Conservation (phyloP, 2,329 filamentous ascomycete genomes). For the Sporothrix inflata region DNA sequence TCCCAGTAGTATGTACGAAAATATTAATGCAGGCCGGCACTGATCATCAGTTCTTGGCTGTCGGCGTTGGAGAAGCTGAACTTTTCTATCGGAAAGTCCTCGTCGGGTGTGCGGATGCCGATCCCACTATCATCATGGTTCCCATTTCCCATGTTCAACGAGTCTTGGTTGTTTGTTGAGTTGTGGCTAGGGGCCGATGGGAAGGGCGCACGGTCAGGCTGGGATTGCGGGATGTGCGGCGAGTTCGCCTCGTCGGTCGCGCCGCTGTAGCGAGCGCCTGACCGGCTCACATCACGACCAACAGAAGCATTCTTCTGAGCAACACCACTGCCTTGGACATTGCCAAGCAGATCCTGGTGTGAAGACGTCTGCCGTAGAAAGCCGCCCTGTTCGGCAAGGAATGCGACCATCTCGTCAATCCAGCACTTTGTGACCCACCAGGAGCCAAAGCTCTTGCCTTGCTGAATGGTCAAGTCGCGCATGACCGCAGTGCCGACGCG, state of each 20-base stretch:
- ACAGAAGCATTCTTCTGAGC: constrained; percentile 25
- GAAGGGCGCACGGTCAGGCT: constrained; percentile 56
- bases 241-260: constrained; percentile 52
- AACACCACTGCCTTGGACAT: constrained; percentile 33
- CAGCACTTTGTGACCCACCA: constrained; percentile 98
- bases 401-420: constrained; percentile 91
- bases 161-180: constrained; percentile 45
- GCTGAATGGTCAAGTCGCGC: constrained; percentile 77
- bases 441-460: constrained; percentile 80
- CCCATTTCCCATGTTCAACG: constrained; percentile 48
- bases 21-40: constrained; percentile 35
- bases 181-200: constrained; percentile 45
- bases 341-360: constrained; percentile 34
- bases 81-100: constrained; percentile 65
- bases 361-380: constrained; percentile 69
- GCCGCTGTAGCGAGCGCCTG: constrained; percentile 49
- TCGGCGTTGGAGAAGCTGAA: constrained; percentile 46
- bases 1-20: constrained; percentile 24
- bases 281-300: constrained; percentile 44
- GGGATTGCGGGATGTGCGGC: constrained; percentile 51
- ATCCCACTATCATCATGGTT: constrained; percentile 75
- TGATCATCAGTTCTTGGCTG: constrained; percentile 38
- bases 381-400: constrained; percentile 86
- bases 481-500: constrained; percentile 75
- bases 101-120: constrained; percentile 68